phyloP scores from a whole-genome alignment of 768 basidiomycete genomes.

The Calocybe indica region DNA sequence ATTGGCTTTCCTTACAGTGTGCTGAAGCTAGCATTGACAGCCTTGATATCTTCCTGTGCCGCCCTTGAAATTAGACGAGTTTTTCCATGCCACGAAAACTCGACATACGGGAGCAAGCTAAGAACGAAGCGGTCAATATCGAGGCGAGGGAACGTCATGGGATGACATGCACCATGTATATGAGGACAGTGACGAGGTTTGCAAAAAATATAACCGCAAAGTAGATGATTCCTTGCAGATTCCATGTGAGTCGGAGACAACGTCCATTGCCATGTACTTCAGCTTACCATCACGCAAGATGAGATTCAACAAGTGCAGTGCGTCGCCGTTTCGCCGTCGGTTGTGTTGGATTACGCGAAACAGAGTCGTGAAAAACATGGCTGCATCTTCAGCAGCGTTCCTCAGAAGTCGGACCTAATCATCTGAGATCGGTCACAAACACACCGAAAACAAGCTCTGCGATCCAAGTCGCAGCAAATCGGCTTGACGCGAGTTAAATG shows the following conservation, averaged over 20 bases:
- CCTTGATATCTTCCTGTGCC: constrained; percentile 25
- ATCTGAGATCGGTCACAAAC: not conserved
- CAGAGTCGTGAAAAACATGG: constrained; percentile 24
- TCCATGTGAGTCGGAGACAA: not conserved
- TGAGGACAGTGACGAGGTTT: constrained; percentile 25
- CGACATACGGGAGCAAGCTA: constrained; percentile 20
- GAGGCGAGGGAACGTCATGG: not conserved
- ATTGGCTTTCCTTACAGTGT: constrained; percentile 18
- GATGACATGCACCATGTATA: constrained; percentile 21
- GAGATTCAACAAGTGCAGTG: constrained; percentile 17
- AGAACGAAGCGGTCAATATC: too few relatives aligned
- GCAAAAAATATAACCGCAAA: constrained; percentile 26
- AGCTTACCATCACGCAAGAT: constrained; percentile 28
- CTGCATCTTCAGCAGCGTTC: constrained; percentile 15
- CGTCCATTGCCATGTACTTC: not conserved
- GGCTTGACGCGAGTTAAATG: constrained; percentile 10
- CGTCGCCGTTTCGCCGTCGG: constrained; percentile 7
- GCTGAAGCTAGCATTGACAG: constrained; percentile 31
- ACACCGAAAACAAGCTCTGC: constrained; percentile 29
- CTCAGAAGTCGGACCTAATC: not conserved
- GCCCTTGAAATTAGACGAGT: not conserved
- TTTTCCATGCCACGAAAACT: not conserved
- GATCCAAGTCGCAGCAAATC: constrained; percentile 30
- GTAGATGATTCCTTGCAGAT: constrained; percentile 23
- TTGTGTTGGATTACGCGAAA: constrained; percentile 17